phyloP scores from a whole-genome alignment of 345 rosid genomes.

The Acer yangbiense region DNA sequence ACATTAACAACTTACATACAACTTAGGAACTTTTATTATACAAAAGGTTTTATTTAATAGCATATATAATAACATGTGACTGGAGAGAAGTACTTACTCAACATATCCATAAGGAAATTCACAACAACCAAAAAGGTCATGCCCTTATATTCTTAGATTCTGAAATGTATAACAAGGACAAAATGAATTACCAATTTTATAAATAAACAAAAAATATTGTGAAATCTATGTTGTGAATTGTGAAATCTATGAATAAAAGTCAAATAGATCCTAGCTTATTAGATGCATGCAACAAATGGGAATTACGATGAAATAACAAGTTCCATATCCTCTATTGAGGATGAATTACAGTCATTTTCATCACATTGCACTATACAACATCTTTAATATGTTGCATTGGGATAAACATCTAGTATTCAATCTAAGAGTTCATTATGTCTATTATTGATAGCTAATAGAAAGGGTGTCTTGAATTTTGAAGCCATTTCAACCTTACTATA shows the following conservation, averaged over 20 bases:
- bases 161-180: slow-evolving; percentile 29
- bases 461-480: too few species aligned
- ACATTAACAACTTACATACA: background rate
- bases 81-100: slow-evolving; percentile 59
- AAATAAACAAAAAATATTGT: background rate
- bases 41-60: background rate
- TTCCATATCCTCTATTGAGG: too few species aligned
- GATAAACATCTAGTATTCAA: too few species aligned
- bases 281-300: background rate
- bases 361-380: too few species aligned
- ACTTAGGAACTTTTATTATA: background rate
- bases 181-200: background rate
- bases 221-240: too few species aligned
- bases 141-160: slow-evolving; percentile 89
- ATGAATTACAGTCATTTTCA: too few species aligned
- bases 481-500: too few species aligned
- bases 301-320: too few species aligned
- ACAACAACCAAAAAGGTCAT: slow-evolving; percentile 76
- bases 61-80: slow-evolving; percentile 2
- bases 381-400: too few species aligned
- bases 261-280: background rate
- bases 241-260: background rate
- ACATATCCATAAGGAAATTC: slow-evolving; percentile 72
- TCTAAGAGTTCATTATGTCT: too few species aligned
- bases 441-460: too few species aligned